Percentiles rank a stretch among this genome's conserved stretches.
Evolutionary conservation across 106 monocot genomes (phyloP).

Genomic region (Phalaenopsis equestris): DNA sequence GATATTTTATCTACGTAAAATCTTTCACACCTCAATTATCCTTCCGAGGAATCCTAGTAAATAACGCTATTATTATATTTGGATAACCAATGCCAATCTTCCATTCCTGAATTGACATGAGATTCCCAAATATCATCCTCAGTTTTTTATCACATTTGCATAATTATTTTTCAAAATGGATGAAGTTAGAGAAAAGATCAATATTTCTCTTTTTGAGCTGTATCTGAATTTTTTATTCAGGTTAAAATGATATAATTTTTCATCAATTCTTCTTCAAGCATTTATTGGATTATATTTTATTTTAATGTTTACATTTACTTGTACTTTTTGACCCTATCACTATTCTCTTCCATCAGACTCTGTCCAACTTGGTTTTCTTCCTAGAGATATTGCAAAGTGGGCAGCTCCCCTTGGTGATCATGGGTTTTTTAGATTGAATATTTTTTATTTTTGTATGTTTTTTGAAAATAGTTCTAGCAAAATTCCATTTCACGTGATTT

Average conservation of each 20-base stretch:
- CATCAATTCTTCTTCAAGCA: background rate
- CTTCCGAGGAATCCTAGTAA: background rate
- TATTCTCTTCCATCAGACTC: slow-evolving; percentile 3
- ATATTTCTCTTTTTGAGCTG: background rate
- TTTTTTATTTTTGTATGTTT: background rate
- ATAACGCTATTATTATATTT: background rate
- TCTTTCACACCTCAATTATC: background rate
- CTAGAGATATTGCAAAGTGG: slow-evolving; percentile 80
- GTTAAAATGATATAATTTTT: background rate
- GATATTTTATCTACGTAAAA: background rate
- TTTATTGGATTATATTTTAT: background rate
- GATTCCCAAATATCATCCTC: background rate
- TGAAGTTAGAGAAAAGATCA: background rate
- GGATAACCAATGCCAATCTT: background rate
- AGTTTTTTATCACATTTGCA: background rate
- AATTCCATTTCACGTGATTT: background rate
- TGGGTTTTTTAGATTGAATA: slow-evolving; percentile 32
- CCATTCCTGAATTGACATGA: background rate
- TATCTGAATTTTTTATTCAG: background rate
- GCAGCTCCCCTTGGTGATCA: slow-evolving; percentile 62
- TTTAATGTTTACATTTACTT: background rate
- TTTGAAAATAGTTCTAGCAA: background rate
- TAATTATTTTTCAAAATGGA: background rate
- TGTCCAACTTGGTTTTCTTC: slow-evolving; percentile 75
- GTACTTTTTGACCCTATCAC: background rate